Conservation (phyloP, 352 stramenopile species). For the Phytopythium sindhum region DNA sequence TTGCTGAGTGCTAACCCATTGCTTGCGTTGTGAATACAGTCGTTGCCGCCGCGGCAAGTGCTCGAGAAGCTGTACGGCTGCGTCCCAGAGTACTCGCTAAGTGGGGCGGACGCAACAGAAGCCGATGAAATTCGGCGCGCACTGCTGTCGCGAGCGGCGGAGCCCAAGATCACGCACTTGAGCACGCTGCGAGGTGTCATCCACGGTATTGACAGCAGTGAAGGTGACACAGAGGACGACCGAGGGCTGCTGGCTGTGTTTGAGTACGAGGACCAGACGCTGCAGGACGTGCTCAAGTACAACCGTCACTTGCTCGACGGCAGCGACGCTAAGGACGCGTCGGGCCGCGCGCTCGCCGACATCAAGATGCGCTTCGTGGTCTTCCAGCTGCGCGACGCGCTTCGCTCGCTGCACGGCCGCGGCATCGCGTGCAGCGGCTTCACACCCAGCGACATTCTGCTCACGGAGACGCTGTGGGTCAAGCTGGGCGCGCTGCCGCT, state of each 20-base stretch:
- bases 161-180: slow-evolving; percentile 24
- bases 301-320: slow-evolving; percentile 56
- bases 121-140: background rate
- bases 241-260: slow-evolving; percentile 41
- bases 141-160: slow-evolving; percentile 28
- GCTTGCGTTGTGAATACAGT: background rate
- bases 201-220: background rate
- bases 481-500: slow-evolving; percentile 39
- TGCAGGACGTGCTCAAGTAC: slow-evolving; percentile 72
- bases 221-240: background rate
- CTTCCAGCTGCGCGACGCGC: slow-evolving; percentile 53
- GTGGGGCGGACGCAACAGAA: slow-evolving; percentile 1
- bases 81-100: slow-evolving; percentile 36
- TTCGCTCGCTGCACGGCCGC: slow-evolving; percentile 42
- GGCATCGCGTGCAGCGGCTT: slow-evolving; percentile 42
- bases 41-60: slow-evolving; percentile 19
- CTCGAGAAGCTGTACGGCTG: slow-evolving; percentile 48
- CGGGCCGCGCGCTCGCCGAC: slow-evolving; percentile 35
- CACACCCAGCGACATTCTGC: slow-evolving; percentile 31
- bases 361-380: slow-evolving; percentile 64
- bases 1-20: background rate
- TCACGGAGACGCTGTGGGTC: slow-evolving; percentile 51
- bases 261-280: slow-evolving; percentile 62
- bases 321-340: slow-evolving; percentile 6
- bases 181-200: slow-evolving; percentile 37